Base-by-base conservation (phyloP, 75 land plant genomes). In the Cryptomeria japonica region DNA sequence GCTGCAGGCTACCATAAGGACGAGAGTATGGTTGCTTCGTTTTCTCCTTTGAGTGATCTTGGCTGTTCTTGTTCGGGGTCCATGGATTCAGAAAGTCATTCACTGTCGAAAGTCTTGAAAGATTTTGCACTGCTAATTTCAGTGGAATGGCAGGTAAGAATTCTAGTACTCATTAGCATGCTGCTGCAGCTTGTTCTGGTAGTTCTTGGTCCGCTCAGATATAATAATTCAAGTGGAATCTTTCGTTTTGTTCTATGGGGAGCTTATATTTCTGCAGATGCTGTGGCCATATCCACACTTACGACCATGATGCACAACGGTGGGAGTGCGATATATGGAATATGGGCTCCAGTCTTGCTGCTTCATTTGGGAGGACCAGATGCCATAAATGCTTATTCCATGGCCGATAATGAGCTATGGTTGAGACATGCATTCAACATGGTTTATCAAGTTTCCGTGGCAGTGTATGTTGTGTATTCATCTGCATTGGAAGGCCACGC, bases 321-420 rank as follows among this genome's bases (percentile, higher is more conserved):
- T 37, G 41, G 38, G 8, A 84, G 1, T 12, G 46, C 22, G 34
- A n/a, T 73, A 32, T 86, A 42, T 5, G 91, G 87, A 10, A 32
- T 90, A 47, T 90, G 91, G 91, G 83, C 91, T 16, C 89, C 91
- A 18, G 70, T 90, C 0, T 41, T 90, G 34, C 84, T 90, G 12
- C 28, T 90, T 13, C 91, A 90, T 41, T 84, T 88, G 72, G 91
- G 91, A 6, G 91, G 89, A 2, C 91, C 91, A 12, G 91, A 90
- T 46, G 87, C 88, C 87, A 90, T 90, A 1, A 86, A 85, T 28
- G 89, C 91, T 3, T 90, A 85, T 84, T 46, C 91, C 18, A 34
- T 80, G 34, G 87, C 85, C 28, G 91, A 90, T 39, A 88, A 88
- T 39, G 92, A 80, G 34, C 92, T 91, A 2, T 91, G 92, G 92